Conservation (phyloP, 2,329 filamentous ascomycete genomes). For the Sphaerulina populicola region DNA sequence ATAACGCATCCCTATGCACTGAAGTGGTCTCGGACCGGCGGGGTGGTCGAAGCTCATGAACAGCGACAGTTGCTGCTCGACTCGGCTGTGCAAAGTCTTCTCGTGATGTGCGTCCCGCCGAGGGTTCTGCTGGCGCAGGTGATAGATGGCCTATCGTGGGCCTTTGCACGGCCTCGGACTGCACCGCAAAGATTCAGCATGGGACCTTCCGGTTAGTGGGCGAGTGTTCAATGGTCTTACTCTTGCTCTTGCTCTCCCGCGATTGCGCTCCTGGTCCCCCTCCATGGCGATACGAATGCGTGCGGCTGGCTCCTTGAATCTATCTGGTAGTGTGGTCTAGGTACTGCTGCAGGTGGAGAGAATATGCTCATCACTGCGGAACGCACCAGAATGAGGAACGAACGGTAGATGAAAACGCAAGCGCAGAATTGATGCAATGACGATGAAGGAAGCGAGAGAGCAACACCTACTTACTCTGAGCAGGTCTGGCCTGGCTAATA, state of each 20-base stretch:
- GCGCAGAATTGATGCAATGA: not conserved
- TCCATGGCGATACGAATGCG: not conserved
- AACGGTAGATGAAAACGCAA: not conserved
- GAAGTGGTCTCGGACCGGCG: constrained; percentile 6
- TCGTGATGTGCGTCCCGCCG: not conserved
- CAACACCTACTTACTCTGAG: not conserved
- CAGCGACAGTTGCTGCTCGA: constrained; percentile 12
- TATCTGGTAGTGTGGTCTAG: not conserved
- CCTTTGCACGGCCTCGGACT: constrained; percentile 11
- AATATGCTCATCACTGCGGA: not conserved
- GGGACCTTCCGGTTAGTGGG: not conserved
- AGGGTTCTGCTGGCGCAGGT: constrained; percentile 1
- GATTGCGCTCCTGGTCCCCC: not conserved
- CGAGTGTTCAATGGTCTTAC: not conserved
- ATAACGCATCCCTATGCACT: constrained; percentile 5
- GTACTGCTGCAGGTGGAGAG: not conserved
- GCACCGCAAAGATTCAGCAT: not conserved
- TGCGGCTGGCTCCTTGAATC: not conserved
- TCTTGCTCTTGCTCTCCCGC: constrained; percentile 5
- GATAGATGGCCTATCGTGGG: constrained; percentile 3
- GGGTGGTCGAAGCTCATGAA: constrained; percentile 8
- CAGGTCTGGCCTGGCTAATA: not conserved
- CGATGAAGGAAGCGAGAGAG: not conserved
- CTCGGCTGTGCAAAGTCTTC: constrained; percentile 8
- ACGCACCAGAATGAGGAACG: not conserved